These are phyloP conservation scores for Boletus barrowsii DNA, from an alignment of 768 basidiomycete genomes.

Conservation along the genomic window DNA sequence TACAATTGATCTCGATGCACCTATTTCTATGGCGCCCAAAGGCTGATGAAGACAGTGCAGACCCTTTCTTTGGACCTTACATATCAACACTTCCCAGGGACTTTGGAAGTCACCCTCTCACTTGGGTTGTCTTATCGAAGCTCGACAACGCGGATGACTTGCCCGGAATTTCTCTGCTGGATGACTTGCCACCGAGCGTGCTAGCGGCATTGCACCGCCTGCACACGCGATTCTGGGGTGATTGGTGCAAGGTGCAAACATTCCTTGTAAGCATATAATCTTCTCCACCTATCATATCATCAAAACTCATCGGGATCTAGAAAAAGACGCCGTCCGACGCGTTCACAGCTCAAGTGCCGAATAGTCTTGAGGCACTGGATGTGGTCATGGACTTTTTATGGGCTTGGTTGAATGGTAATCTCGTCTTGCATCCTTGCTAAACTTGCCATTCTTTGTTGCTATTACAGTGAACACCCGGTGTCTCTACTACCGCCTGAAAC, in stretches of 20 bases:
- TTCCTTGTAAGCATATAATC: conserved; percentile 48
- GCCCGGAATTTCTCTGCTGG: conserved; percentile 34
- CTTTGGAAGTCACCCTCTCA: conserved; percentile 80
- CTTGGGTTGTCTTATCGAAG: conserved; percentile 52
- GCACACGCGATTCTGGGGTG: conserved; percentile 47
- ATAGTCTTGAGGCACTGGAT: conserved; percentile 4
- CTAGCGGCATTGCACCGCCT: conserved; percentile 40
- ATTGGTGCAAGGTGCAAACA: conserved; percentile 51
- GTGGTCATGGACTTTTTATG: conserved; percentile 57
- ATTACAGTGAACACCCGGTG: conserved; percentile 86
- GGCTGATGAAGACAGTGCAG: conserved; percentile 40
- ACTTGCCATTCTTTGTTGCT: conserved; percentile 3
- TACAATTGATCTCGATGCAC: conserved; percentile 80
- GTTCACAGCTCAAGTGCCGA: neutral
- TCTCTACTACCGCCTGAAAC: conserved; percentile 64
- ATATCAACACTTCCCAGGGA: conserved; percentile 71
- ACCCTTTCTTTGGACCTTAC: conserved; percentile 69
- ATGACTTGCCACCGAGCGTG: conserved; percentile 49
- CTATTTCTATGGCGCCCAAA: conserved; percentile 63
- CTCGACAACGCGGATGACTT: conserved; percentile 6
- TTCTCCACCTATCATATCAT: neutral
- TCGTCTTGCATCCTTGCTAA: conserved; percentile 1
- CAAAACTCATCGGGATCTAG: neutral
- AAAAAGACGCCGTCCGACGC: conserved; percentile 4
- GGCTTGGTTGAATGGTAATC: conserved; percentile 87